Base-by-base conservation (phyloP, 2,329 filamentous ascomycete genomes). In the Penicillium sp. region DNA sequence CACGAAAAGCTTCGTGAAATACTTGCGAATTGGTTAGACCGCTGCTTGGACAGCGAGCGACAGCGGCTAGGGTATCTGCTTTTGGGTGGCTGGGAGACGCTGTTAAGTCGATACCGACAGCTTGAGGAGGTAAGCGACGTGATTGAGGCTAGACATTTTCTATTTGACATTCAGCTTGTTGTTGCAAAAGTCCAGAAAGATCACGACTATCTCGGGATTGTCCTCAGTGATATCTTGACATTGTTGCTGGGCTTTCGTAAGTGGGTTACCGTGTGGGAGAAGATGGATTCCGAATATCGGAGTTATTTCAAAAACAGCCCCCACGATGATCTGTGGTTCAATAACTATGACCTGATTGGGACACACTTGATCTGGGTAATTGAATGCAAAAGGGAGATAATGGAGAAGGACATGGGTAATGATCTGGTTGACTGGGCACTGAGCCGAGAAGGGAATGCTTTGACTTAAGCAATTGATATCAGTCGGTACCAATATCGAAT, bases 371-470 rank as follows among this genome's bases (percentile, higher is more conserved):
- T 45, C 16, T 57, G 55, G 55, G 7, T 46, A 10, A 18, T 32
- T 5, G 37, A 31, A 29, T 47, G 31, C 20, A 32, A 50, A 42
- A 22, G 11, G 10, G 51, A 57, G 42, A 31, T 54, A 11, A 16
- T 35, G 11, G 20, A 34, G 26, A 32, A 37, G 34, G 22, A n/a
- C 24, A 55, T 38, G 26, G 26, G 32, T 26, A 52, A 55, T 38
- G 32, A 26, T 14, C 29, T 55, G 20, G 35, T 45, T 24, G 46
- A 51, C 29, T 55, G 55, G 51, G 55, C 35, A 32, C 42, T 55
- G 24, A 35, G 22, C 29, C 42, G 54, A 22, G 49, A 46, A 53
- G 32, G 37, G 24, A 32, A 7, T 45, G 13, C n/a, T 22, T n/a
- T 45, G 4, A 50, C 26, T 24, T 50, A 13, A 22, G 14, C 10